These are phyloP conservation scores for Pigoraptor vietnamica DNA, from an alignment of 78 protist genomes.

Conservation along the genomic window DNA sequence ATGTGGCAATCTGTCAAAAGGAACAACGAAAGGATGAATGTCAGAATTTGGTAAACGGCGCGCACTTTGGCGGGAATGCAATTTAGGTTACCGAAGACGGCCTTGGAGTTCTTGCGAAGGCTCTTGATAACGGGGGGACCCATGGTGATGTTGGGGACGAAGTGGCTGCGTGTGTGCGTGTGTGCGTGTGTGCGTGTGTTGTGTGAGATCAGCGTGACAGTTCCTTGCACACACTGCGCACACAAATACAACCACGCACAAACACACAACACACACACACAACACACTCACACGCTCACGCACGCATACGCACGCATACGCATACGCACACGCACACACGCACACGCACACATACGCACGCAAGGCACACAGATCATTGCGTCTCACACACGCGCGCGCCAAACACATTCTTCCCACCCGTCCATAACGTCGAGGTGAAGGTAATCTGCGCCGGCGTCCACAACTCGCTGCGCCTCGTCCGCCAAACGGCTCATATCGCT, in stretches of 20 bases:
- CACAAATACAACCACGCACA: neutral
- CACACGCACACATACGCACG: too few species aligned
- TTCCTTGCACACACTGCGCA: too few species aligned
- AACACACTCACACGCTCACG: too few species aligned
- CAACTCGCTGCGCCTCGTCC: constrained; percentile 31
- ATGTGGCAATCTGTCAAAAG: constrained; percentile 83
- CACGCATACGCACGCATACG: too few species aligned
- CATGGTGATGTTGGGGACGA: constrained; percentile 94
- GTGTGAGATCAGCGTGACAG: neutral
- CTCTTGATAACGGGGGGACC: constrained; percentile 90
- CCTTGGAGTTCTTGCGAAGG: constrained; percentile 74
- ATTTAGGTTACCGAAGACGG: constrained; percentile 48
- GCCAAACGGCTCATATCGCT: constrained; percentile 72
- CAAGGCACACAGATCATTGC: too few species aligned
- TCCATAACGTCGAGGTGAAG: constrained; percentile 97
- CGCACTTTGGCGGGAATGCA: neutral
- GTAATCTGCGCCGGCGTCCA: constrained; percentile 43
- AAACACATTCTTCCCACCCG: neutral
- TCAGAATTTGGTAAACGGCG: neutral
- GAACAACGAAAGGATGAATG: neutral
- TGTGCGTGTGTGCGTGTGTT: neutral
- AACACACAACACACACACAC: too few species aligned
- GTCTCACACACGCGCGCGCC: too few species aligned
- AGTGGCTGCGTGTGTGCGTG: constrained; percentile 61
- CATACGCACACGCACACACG: too few species aligned